Percentiles rank a stretch among this genome's conserved stretches.
These are phyloP conservation scores for Pseudopediastrum boryanum DNA, from an alignment of 139 green algal species.

Conservation along the genomic window DNA sequence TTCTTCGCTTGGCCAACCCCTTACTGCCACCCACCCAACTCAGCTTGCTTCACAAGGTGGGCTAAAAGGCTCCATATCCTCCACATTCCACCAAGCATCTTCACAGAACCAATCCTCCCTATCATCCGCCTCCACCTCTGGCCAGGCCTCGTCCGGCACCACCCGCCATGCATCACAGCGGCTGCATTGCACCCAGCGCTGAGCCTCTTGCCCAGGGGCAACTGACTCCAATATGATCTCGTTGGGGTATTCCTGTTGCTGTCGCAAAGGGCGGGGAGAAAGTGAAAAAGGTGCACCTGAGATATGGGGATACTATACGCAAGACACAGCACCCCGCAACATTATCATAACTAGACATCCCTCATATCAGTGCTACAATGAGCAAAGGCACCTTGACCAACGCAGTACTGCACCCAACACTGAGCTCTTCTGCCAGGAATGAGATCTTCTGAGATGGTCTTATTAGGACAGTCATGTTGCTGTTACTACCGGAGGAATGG, in stretches of 20 bases:
- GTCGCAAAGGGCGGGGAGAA: neutral
- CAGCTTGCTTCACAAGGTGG: neutral
- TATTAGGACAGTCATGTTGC: too few species aligned
- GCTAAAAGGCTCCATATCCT: conserved; percentile 1
- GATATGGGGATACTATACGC: neutral
- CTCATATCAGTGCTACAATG: too few species aligned
- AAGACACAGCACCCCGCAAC: neutral
- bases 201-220: neutral
- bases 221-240: neutral
- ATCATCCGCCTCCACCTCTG: neutral
- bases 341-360: too few species aligned
- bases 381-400: too few species aligned
- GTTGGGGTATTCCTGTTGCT: neutral
- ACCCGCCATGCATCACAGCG: conserved; percentile 30
- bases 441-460: too few species aligned
- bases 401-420: too few species aligned
- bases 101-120: conserved; percentile 13
- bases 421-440: too few species aligned
- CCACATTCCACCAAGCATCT: conserved; percentile 20
- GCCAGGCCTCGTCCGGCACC: conserved; percentile 20
- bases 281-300: neutral
- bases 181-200: conserved; percentile 25
- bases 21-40: too few species aligned
- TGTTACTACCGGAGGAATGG: too few species aligned
- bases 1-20: too few species aligned